Base-by-base conservation (phyloP, 768 basidiomycete species). In the Tricholoma bakamatsutake region DNA sequence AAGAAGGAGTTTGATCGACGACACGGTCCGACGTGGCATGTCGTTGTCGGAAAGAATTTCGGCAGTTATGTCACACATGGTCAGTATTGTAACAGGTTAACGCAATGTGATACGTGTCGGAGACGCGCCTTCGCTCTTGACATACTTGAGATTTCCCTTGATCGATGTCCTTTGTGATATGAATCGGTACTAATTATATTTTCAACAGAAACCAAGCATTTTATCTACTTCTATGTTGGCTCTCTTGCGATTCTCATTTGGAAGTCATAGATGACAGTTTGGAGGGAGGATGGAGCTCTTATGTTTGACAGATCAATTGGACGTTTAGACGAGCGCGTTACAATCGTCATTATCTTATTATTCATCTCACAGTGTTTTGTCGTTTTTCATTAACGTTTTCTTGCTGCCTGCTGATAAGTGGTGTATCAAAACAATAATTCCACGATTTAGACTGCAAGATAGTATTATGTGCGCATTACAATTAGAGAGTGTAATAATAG, bases 11-110 rank as follows among this genome's bases (percentile, higher is more conserved):
- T 95, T 69, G 96, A 98, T 80, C 80, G 85, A 74, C 78, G 88
- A 72, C 87, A 93, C 63, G 92, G 93, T 24, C 85, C 91, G 55
- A 97, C 95, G 63, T 98, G 96, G 96, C 96, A 98, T 70, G 93
- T 94, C 70, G 94, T 98, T 61, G 96, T 96, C 50, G 96, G 96
- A 58, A 98, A 96, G 80, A 97, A 98, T 77, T 98, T 96, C 83
- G 95, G 95, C 50, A 93, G 90, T 75, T 98, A 95, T 69, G 95
- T 98, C 42, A 97, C 95, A 45, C 95, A 97, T 67, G 95, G 94
- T 96, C 62, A 64, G 87, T 72, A 31, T 53, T 57, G 27, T 57
- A 56, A 55, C 54, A 55, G 51, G 55, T 31, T 24, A 13, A 33
- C 17, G 52, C 43, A 17, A 51, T 27, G 40, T 17, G 31, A 27